Evolutionary conservation across 768 basidiomycete species (phyloP).

Genomic region (Serendipita sp.): DNA sequence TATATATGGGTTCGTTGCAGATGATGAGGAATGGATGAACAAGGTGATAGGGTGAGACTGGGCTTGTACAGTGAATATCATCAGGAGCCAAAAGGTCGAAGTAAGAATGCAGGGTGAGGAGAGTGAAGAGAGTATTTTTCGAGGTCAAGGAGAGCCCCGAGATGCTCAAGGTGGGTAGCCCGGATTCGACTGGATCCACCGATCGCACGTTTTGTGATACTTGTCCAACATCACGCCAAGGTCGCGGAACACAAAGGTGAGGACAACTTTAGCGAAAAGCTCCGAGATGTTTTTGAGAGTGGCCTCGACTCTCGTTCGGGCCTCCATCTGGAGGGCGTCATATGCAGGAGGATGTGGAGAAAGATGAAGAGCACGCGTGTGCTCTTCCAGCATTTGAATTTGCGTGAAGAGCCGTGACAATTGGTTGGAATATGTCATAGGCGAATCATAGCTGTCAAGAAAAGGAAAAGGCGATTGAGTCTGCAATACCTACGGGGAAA

Average conservation of each 20-base stretch:
- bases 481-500: not conserved
- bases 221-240: slow-evolving; percentile 17
- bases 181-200: slow-evolving; percentile 8
- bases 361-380: slow-evolving; percentile 53
- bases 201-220: slow-evolving; percentile 12
- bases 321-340: slow-evolving; percentile 45
- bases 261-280: slow-evolving; percentile 76
- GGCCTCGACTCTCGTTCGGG: slow-evolving; percentile 47
- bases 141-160: not conserved
- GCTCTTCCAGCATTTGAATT: slow-evolving; percentile 73
- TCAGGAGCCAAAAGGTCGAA: too few relatives aligned
- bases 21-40: too few relatives aligned
- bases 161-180: not conserved
- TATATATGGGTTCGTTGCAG: too few relatives aligned
- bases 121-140: not conserved
- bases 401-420: slow-evolving; percentile 56
- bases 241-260: slow-evolving; percentile 70
- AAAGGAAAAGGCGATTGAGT: not conserved
- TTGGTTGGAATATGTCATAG: slow-evolving; percentile 63
- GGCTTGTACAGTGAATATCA: too few relatives aligned
- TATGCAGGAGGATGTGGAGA: slow-evolving; percentile 59
- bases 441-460: slow-evolving; percentile 60
- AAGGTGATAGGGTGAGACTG: too few relatives aligned
- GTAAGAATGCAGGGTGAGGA: not conserved
- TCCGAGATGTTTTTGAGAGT: slow-evolving; percentile 73